Percentiles rank a stretch among this genome's conserved stretches.
Conservation (phyloP, 352 stramenopile genomes). For the Globisporangium paddicum region DNA sequence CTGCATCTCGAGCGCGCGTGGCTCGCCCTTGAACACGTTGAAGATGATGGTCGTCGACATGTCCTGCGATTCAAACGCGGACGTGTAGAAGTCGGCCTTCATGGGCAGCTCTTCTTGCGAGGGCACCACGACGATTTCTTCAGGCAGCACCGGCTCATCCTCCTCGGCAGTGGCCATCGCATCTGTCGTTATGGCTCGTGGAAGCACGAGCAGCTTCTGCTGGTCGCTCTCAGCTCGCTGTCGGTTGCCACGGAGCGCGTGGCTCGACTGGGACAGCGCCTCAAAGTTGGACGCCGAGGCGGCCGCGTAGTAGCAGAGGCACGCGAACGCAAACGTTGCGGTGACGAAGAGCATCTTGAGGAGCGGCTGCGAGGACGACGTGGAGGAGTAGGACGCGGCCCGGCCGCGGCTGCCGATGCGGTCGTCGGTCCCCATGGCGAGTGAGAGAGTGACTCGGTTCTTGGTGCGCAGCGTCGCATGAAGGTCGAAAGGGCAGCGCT, state of each 20-base stretch:
- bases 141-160: background rate
- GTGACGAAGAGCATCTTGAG: conserved; percentile 6
- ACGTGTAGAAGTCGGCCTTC: conserved; percentile 44
- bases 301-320: conserved; percentile 11
- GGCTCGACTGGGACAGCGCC: background rate
- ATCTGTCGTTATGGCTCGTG: background rate
- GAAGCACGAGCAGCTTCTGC: conserved; percentile 9
- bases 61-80: conserved; percentile 18
- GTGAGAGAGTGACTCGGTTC: background rate
- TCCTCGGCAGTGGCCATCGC: background rate
- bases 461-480: background rate
- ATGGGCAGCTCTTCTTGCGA: conserved; percentile 25
- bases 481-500: background rate
- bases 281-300: background rate
- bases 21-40: conserved; percentile 57
- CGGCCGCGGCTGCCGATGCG: background rate
- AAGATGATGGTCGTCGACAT: conserved; percentile 74
- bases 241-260: background rate
- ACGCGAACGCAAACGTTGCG: conserved; percentile 1
- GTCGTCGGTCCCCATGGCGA: background rate
- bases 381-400: background rate
- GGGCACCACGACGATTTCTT: background rate
- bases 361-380: background rate
- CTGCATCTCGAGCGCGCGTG: conserved; percentile 38
- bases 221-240: background rate